Base-by-base conservation (phyloP, 441 rosid genomes). In the Populus hybrid region DNA sequence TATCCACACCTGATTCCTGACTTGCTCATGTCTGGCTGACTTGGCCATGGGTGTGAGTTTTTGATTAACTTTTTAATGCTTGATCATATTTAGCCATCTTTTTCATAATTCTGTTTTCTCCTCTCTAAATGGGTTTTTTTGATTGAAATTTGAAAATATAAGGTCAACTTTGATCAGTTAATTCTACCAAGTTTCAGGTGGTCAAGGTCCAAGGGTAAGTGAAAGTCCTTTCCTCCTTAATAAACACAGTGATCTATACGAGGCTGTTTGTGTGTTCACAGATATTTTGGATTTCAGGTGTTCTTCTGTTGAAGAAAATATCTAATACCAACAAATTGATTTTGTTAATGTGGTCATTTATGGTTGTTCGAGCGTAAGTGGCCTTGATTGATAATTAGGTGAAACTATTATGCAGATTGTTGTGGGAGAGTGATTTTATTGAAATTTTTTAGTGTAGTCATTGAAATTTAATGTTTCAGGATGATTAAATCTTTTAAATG, bases 1-100 rank as follows among this genome's bases (percentile, higher is more conserved):
- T 69, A 67, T 72, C 74, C 8, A 59, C 70, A 23, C 83, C 72
- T 76, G 71, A 68, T 76, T 76, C 73, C 71, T 72, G 20, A 32
- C 59, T 40, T 74, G 54, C 30, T 28, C 74, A 42, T 76, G 72
- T 63, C 80, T 73, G 66, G 76, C 76, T 81, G 83, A 80, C 80
- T 74, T 69, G 77, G 75, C 72, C 24, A 10, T 81, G 46, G 78
- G 83, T 81, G 77, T 69, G 80, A 40, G 72, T 11, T 59, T 54
- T 70, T 68, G 67, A 10, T 34, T 32, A 18, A 14, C 2, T 28
- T 61, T 36, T 40, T 65, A 40, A 40, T 67, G 30, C 30, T 69
- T 8, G 20, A 36, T 73, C 11, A 28, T 73, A 14, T 5, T 0
- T 14, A 36, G 63, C n/a, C 28, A 21, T 76, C 38, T n/a, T 32